Percentiles rank a stretch among this genome's conserved stretches.
phyloP scores from a whole-genome alignment of 305 asterid genomes.

The Fraxinus paxiana region DNA sequence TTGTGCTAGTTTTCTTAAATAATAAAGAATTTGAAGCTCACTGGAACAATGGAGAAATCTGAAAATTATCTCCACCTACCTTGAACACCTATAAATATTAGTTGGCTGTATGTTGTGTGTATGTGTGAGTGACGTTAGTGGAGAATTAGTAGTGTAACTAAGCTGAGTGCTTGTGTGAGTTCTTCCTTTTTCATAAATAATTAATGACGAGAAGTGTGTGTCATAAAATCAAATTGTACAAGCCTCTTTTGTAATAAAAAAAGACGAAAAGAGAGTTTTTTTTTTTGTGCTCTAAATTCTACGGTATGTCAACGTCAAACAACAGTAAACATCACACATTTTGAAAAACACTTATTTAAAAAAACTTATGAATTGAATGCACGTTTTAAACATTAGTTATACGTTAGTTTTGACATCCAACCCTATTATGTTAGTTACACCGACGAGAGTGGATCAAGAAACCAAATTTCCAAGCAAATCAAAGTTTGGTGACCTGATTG shows the following conservation, averaged over 20 bases:
- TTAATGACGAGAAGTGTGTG: background rate
- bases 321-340: background rate
- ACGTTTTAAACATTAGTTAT: background rate
- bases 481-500: background rate
- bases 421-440: background rate
- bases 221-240: background rate
- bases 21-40: background rate
- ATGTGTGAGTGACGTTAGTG: background rate
- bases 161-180: background rate
- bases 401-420: background rate
- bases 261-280: background rate
- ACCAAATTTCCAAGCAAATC: background rate
- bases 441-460: background rate
- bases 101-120: background rate
- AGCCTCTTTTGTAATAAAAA: background rate
- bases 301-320: background rate
- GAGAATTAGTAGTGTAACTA: background rate
- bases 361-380: background rate
- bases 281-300: background rate
- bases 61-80: background rate
- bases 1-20: background rate
- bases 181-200: background rate
- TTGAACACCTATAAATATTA: background rate
- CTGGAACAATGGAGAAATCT: background rate
- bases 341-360: background rate